Conservation (phyloP, 257 asterid species). For the Solanum lycopersicoides region DNA sequence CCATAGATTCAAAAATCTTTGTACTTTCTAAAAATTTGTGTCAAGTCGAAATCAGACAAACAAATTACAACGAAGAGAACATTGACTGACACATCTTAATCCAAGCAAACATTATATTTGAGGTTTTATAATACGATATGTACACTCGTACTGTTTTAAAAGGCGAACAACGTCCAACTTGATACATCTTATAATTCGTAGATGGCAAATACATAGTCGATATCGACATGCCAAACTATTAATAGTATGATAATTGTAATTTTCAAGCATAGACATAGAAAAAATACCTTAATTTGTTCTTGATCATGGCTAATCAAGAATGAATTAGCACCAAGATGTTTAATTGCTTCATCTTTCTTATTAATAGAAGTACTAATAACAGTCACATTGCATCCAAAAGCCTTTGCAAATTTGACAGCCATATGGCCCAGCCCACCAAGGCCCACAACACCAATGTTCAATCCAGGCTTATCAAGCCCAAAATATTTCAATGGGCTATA, state of each 20-base stretch:
- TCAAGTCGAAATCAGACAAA: background rate
- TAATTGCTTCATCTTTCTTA: slow-evolving; percentile 42
- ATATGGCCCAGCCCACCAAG: slow-evolving; percentile 59
- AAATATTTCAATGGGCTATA: slow-evolving; percentile 41
- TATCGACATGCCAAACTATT: background rate
- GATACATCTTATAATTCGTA: background rate
- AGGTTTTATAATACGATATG: background rate
- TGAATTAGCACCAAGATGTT: slow-evolving; percentile 36
- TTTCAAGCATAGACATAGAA: background rate
- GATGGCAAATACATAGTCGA: background rate
- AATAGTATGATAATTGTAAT: background rate
- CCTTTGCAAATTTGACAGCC: slow-evolving; percentile 56
- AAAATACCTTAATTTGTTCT: slow-evolving; percentile 35
- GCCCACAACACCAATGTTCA: slow-evolving; percentile 39
- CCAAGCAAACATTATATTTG: background rate
- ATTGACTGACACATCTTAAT: background rate
- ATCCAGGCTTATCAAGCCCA: slow-evolving; percentile 48
- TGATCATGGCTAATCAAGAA: slow-evolving; percentile 35
- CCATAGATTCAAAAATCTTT: background rate
- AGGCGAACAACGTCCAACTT: background rate
- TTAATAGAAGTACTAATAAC: slow-evolving; percentile 33
- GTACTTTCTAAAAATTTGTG: background rate
- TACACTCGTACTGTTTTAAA: background rate
- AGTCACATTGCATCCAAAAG: slow-evolving; percentile 39
- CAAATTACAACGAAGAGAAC: background rate